Evolutionary conservation across 1,139 yeast species (phyloP), one percentile per base, ranked within the genome.

Genomic region (Sugiyamaella pinicola): DNA sequence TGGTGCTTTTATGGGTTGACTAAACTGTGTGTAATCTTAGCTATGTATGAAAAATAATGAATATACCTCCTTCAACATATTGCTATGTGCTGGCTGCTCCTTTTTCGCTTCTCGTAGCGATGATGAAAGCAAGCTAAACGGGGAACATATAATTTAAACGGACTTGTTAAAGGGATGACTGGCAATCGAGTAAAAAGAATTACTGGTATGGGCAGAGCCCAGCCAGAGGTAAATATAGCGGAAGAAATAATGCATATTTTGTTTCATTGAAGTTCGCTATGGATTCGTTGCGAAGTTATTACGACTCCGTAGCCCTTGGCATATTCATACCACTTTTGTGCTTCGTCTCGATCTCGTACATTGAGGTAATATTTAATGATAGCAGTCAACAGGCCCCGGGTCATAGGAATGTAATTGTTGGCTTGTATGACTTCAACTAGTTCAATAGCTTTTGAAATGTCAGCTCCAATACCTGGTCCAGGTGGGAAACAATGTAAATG

Each of bases 1-100:
- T 12, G 98, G 99, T 46, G 95, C 95, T 3, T 88, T 85, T 61
- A 68, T 69, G 59, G 79, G 77, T 34, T 78, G 58, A 83, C 31
- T 26, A 26, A 12, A 19, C 7, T 19, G 18, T 35, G 28, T 24
- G 28, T 24, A 24, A 24, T 24, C 28, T 24, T 24, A 35, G 8
- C 15, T 22, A 40, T 24, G 45, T 42, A 29, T 18, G n/a, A 26
- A n/a, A 10, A 22, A 2, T 40, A 22, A 22, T 40, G 33, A 22
- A 15, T 13, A 7, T 8, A 7, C 4, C n/a, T n/a, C n/a, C n/a
- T n/a, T n/a, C n/a, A n/a, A n/a, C n/a, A n/a, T n/a, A n/a, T n/a
- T n/a, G n/a, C n/a, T n/a, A n/a, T n/a, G n/a, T n/a, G n/a, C n/a
- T n/a, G n/a, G n/a, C n/a, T n/a, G n/a, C n/a, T n/a, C n/a, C n/a